Conservation (phyloP, 1,139 yeast species). For the Pichia sp. region DNA sequence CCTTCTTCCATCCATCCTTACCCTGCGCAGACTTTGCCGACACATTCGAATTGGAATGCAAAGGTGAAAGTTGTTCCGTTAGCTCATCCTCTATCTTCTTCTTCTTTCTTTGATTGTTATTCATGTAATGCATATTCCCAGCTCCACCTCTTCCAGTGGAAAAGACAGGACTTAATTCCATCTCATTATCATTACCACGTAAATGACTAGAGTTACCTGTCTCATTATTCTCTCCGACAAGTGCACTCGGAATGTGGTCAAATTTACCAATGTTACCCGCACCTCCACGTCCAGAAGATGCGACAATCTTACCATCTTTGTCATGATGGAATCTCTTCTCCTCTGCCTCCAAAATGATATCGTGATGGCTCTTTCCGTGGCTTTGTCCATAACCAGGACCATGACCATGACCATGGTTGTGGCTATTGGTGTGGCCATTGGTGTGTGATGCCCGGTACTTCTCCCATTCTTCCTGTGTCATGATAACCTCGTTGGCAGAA, state of each 20-base stretch:
- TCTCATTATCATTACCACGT: slow-evolving; percentile 33
- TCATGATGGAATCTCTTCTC: too few species aligned
- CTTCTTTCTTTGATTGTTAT: slow-evolving; percentile 27
- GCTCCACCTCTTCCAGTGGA: slow-evolving; percentile 57
- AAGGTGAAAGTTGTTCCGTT: slow-evolving; percentile 38
- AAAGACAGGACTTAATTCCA: slow-evolving; percentile 37
- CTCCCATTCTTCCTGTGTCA: slow-evolving; percentile 15
- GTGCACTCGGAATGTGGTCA: slow-evolving; percentile 39
- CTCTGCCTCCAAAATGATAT: too few species aligned
- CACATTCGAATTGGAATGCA: slow-evolving; percentile 23
- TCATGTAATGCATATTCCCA: slow-evolving; percentile 43
- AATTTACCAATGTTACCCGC: slow-evolving; percentile 45
- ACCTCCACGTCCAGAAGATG: slow-evolving; percentile 55
- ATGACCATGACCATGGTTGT: background rate
- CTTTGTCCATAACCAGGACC: background rate
- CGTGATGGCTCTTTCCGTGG: too few species aligned
- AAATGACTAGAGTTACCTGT: slow-evolving; percentile 20
- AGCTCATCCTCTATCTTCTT: slow-evolving; percentile 41
- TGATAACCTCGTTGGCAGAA: slow-evolving; percentile 21
- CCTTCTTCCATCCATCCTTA: too few species aligned
- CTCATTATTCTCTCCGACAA: slow-evolving; percentile 34
- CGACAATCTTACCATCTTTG: slow-evolving; percentile 27
- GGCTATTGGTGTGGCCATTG: too few species aligned
- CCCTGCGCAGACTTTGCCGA: too few species aligned
- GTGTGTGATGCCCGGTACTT: too few species aligned